Percentiles rank a stretch among this genome's conserved stretches.
Evolutionary conservation across 2,329 filamentous ascomycete species (phyloP).

Genomic region (Fusarium solani-melongenae): DNA sequence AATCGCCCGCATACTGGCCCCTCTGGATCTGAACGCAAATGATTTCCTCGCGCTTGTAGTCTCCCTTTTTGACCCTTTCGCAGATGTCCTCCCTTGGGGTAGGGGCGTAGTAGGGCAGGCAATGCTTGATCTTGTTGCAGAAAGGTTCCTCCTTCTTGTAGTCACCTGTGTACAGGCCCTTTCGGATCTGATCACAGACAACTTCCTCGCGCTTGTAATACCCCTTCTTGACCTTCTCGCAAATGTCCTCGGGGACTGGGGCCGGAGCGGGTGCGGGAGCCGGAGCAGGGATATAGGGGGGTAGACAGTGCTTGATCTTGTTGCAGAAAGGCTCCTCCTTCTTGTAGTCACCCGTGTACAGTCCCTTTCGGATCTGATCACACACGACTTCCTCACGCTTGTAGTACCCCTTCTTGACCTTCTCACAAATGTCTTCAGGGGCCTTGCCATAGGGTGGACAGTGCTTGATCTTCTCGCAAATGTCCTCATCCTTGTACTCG

Average conservation of each 20-base stretch:
- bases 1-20: neutral
- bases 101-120: neutral
- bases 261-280: neutral
- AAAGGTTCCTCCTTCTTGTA: neutral
- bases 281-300: neutral
- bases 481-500: constrained; percentile 16
- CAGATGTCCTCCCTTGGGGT: neutral
- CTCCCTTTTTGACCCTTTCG: neutral
- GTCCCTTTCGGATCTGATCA: neutral
- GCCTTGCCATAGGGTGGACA: neutral
- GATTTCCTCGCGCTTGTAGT: neutral
- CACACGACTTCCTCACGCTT: neutral
- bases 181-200: neutral
- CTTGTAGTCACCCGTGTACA: neutral
- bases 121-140: neutral
- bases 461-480: constrained; percentile 16
- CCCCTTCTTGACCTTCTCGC: neutral
- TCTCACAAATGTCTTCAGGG: neutral
- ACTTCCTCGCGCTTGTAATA: neutral
- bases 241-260: neutral
- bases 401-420: neutral
- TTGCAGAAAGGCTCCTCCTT: neutral
- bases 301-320: neutral
- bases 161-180: neutral
- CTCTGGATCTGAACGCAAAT: neutral